phyloP scores from a whole-genome alignment of 176 grass and related monocot genomes.

The Ensete glaucum region DNA sequence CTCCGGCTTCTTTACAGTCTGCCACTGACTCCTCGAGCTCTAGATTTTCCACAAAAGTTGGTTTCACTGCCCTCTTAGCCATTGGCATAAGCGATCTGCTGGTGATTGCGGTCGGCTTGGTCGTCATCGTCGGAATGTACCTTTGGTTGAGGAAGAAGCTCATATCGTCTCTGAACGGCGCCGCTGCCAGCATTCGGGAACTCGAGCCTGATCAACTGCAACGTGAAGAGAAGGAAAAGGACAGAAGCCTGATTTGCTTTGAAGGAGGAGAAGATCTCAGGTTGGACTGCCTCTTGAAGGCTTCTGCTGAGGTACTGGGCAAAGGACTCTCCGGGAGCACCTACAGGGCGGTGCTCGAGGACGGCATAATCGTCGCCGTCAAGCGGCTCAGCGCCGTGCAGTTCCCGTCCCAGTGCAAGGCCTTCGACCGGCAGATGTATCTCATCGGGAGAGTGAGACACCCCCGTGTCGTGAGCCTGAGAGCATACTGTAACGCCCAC shows the following conservation, averaged over 20 bases:
- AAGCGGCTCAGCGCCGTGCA: constrained; percentile 70
- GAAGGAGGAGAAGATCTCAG: constrained; percentile 60
- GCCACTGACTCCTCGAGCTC: background rate
- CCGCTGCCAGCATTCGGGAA: constrained; percentile 10
- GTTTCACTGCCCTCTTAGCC: constrained; percentile 35
- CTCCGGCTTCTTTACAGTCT: background rate
- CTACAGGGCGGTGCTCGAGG: constrained; percentile 62
- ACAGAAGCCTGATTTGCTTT: constrained; percentile 42
- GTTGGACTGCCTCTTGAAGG: constrained; percentile 62
- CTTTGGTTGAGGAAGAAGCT: constrained; percentile 52
- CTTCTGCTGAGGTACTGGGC: constrained; percentile 63
- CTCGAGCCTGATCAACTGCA: constrained; percentile 17
- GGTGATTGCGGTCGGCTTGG: constrained; percentile 27
- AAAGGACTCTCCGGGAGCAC: constrained; percentile 75
- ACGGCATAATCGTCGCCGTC: constrained; percentile 55
- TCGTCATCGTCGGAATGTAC: constrained; percentile 30
- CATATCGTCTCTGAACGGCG: constrained; percentile 3
- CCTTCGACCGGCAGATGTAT: constrained; percentile 56
- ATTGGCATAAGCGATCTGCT: constrained; percentile 41
- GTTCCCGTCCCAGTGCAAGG: constrained; percentile 44
- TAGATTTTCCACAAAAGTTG: constrained; percentile 19
- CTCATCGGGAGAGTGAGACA: constrained; percentile 55
- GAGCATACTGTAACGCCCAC: constrained; percentile 54
- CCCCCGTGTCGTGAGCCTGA: constrained; percentile 51
- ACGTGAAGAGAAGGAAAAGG: constrained; percentile 24